Percentiles rank a stretch among this genome's conserved stretches.
These are phyloP conservation scores for Alternaria viburni DNA, from an alignment of 2,329 filamentous ascomycete genomes.

Conservation along the genomic window DNA sequence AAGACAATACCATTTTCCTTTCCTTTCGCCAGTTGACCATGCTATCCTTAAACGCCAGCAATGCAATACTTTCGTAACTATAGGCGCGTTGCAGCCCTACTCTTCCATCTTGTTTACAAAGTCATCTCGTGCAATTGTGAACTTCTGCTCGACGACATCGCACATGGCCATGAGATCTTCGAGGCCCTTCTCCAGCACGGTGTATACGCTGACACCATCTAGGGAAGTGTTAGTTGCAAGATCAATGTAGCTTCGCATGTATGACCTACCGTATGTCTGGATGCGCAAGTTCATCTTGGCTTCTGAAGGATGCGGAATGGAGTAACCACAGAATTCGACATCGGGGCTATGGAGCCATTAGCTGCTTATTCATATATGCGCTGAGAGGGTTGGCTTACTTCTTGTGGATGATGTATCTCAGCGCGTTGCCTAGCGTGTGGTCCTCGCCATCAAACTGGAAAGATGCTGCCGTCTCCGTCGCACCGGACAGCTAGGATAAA, in stretches of 20 bases:
- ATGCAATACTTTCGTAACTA: conserved; percentile 27
- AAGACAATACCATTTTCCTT: conserved; percentile 47
- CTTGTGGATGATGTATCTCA: conserved; percentile 97
- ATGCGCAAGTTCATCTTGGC: conserved; percentile 96
- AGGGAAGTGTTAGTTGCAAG: conserved; percentile 3
- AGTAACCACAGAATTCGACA: conserved; percentile 98
- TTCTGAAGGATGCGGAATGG: conserved; percentile 96
- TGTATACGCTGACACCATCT: conserved; percentile 81
- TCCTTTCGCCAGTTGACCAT: conserved; percentile 31
- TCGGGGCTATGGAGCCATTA: conserved; percentile 68
- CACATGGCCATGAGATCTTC: conserved; percentile 89
- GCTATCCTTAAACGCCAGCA: conserved; percentile 39
- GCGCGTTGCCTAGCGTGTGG: conserved; percentile 91
- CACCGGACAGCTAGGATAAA: conserved; percentile 75
- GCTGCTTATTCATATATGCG: not conserved
- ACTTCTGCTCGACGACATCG: conserved; percentile 92
- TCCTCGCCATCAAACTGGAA: conserved; percentile 95
- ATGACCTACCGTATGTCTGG: conserved; percentile 82
- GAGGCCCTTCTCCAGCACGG: conserved; percentile 89
- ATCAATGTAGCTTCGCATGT: not conserved
- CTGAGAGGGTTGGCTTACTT: conserved; percentile 67
- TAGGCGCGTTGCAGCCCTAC: conserved; percentile 5
- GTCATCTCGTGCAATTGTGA: conserved; percentile 70
- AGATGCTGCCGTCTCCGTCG: conserved; percentile 83
- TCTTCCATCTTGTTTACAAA: conserved; percentile 56